Percentiles rank a stretch among this genome's conserved stretches.
phyloP scores from a whole-genome alignment of 345 rosid species.

The Aquilaria sinensis region DNA sequence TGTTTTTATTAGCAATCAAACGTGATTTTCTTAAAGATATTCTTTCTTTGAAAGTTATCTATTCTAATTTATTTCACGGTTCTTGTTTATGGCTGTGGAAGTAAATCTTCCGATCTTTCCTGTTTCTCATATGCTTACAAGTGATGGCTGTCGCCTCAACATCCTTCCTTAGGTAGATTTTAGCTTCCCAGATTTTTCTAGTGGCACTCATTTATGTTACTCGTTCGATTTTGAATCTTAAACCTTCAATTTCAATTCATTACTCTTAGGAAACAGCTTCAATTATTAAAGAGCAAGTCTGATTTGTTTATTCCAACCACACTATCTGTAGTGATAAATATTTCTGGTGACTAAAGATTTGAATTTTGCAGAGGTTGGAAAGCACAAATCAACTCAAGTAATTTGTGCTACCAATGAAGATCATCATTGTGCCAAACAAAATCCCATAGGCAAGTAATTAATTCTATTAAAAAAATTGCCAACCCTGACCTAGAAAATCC shows the following conservation, averaged over 20 bases:
- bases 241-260: slow-evolving; percentile 8
- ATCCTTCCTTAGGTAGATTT: slow-evolving; percentile 61
- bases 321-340: not conserved
- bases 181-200: not conserved
- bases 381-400: slow-evolving; percentile 68
- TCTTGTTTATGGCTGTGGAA: slow-evolving; percentile 1
- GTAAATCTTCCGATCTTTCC: not conserved
- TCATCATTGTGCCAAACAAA: slow-evolving; percentile 29
- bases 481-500: slow-evolving; percentile 1
- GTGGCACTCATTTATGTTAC: not conserved
- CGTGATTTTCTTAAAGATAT: slow-evolving; percentile 71
- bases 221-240: slow-evolving; percentile 21
- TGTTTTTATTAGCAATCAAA: slow-evolving; percentile 36
- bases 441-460: slow-evolving; percentile 47
- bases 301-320: slow-evolving; percentile 46
- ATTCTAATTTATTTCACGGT: not conserved
- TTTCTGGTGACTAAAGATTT: slow-evolving; percentile 21
- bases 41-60: slow-evolving; percentile 45
- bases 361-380: slow-evolving; percentile 28
- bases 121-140: slow-evolving; percentile 43
- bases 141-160: slow-evolving; percentile 52
- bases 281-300: slow-evolving; percentile 41
- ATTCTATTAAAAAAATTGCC: slow-evolving; percentile 9
- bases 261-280: slow-evolving; percentile 45
- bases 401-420: slow-evolving; percentile 54